Conservation (phyloP, 768 basidiomycete species). For the Collybia nuda region DNA sequence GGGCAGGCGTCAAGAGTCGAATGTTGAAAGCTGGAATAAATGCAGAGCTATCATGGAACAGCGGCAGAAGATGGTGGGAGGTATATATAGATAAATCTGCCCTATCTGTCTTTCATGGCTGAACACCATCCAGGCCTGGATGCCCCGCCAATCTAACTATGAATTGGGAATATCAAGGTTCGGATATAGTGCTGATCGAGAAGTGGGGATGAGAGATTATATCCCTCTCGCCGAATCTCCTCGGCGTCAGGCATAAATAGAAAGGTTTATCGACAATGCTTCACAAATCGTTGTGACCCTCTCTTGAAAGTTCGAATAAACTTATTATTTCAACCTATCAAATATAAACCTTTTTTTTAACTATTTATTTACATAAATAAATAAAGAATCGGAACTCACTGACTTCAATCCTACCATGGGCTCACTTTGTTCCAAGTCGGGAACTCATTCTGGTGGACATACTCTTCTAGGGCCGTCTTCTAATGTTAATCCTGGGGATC, state of each 20-base stretch:
- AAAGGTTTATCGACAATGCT: too few species aligned
- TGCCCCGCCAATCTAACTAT: slow-evolving; percentile 53
- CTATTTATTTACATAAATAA: too few species aligned
- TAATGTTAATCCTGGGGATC: slow-evolving; percentile 25
- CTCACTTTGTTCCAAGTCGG: slow-evolving; percentile 55
- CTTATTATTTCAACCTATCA: too few species aligned
- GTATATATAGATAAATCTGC: slow-evolving; percentile 38
- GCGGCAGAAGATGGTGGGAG: slow-evolving; percentile 81
- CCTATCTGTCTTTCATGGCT: slow-evolving; percentile 1
- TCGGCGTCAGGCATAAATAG: neutral
- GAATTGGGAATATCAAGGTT: slow-evolving; percentile 44
- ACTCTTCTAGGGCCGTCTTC: slow-evolving; percentile 43
- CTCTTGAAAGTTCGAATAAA: too few species aligned
- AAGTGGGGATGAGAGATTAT: slow-evolving; percentile 43
- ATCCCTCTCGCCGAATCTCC: slow-evolving; percentile 33
- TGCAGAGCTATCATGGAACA: slow-evolving; percentile 60
- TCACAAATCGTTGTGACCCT: too few species aligned
- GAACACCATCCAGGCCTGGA: slow-evolving; percentile 45
- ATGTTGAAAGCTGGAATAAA: slow-evolving; percentile 79
- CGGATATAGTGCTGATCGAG: slow-evolving; percentile 38
- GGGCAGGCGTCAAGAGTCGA: slow-evolving; percentile 80
- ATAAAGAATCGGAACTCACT: slow-evolving; percentile 3
- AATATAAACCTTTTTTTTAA: too few species aligned
- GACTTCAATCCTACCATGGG: slow-evolving; percentile 38
- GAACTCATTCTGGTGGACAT: slow-evolving; percentile 46